Base-by-base conservation (phyloP, 2,329 filamentous ascomycete species). In the Colletotrichum sp. region DNA sequence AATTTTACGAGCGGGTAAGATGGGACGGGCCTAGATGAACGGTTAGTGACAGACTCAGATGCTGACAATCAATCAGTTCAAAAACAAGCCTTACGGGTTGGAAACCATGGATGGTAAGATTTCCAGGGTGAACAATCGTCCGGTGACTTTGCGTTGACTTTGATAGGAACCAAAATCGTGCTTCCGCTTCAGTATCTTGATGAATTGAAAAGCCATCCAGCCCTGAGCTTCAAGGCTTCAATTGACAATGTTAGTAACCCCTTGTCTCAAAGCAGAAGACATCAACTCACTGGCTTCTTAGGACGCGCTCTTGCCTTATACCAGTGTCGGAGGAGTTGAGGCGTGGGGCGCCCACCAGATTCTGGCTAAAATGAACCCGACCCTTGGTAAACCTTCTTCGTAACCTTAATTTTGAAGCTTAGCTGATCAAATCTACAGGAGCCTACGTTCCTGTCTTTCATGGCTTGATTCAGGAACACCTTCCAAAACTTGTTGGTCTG, bases 181-280 rank as follows among this genome's bases (percentile, higher is more conserved):
- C 34, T 70, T 18, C 55, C 55, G 13, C 67, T 70, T 21, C 21
- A 30, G 10, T 61, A 48, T 16, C 43, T 70, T 2, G 67, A 70
- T 8, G 36, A 70, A n/a, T 18, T 70, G 18, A 70, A 70, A 32
- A 48, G 55, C 18, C 55, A 70, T 10, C 67, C 67, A 5, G 55
- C 57, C 7, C 30, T 70, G 34, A 70, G 67, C 15, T 70, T 70
- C 36, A 70, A 70, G 15, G 67, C 67, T 10, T 70, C 67, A 12
- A 70, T 70, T 61, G 67, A 70, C 13, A 63, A 61, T 16, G 67
- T 63, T 2, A 24, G 67, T 32, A 16, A 13, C 3, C 3, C 9
- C 38, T 48, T 48, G 18, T 21, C 4, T 52, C 43, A 52, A 3
- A 13, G 43, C 10, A 52, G n/a, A 2, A 13, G n/a, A 21, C n/a